phyloP scores from a whole-genome alignment of 2,329 filamentous ascomycete species.

The Chalaropsis thielavioides region DNA sequence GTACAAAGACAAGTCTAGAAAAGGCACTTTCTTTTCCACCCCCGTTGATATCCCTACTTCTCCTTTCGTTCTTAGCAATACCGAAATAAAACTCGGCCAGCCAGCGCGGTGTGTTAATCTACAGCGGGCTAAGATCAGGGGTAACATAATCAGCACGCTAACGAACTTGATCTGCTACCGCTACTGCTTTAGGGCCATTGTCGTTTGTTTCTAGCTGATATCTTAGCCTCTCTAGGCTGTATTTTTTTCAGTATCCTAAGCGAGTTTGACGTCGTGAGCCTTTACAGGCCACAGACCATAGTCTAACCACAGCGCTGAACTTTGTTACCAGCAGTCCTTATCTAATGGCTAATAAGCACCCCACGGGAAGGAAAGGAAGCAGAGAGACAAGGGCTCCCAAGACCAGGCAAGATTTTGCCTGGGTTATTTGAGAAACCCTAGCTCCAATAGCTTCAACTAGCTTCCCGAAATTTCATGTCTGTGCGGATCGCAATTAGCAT shows the following conservation, averaged over 20 bases:
- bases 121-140: not conserved
- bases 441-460: not conserved
- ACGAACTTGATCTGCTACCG: not conserved
- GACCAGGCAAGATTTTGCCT: not conserved
- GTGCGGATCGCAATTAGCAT: constrained; percentile 6
- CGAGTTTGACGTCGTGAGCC: not conserved
- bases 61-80: not conserved
- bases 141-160: not conserved
- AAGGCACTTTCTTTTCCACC: not conserved
- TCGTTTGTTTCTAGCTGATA: not conserved
- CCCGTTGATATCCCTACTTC: not conserved
- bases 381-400: not conserved
- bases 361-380: no score
- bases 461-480: constrained; percentile 4
- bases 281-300: not conserved
- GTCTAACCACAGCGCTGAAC: not conserved
- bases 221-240: not conserved
- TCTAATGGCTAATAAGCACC: no score
- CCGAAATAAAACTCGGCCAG: not conserved
- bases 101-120: not conserved
- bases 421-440: constrained; percentile 1
- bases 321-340: no score
- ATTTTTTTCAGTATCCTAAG: not conserved
- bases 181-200: not conserved
- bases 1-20: not conserved